Percentiles rank a stretch among this genome's conserved stretches.
phyloP scores from a whole-genome alignment of 2,329 filamentous ascomycete species.

The Cladosporium sp. region DNA sequence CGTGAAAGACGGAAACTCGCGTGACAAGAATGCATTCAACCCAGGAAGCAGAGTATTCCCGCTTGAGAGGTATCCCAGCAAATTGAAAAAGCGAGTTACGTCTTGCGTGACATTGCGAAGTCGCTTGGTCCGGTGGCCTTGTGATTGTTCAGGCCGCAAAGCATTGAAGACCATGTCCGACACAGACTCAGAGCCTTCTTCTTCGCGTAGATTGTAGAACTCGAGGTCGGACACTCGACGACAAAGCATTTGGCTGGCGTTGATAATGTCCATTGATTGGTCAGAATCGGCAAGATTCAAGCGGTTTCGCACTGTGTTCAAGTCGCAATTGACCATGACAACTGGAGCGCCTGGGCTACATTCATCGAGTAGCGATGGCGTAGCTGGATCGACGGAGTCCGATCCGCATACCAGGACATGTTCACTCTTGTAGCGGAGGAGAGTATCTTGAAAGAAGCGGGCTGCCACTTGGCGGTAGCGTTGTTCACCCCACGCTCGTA shows the following conservation, averaged over 20 bases:
- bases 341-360: neutral
- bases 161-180: neutral
- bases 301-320: neutral
- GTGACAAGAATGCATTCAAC: too few species aligned
- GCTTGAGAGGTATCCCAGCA: neutral
- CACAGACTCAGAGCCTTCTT: neutral
- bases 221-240: neutral
- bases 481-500: constrained; percentile 2
- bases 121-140: neutral
- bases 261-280: neutral
- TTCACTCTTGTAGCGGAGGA: neutral
- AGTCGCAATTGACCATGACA: constrained; percentile 2
- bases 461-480: neutral
- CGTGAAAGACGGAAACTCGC: neutral
- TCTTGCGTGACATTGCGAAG: neutral
- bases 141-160: neutral
- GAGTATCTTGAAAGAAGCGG: neutral
- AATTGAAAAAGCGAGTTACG: neutral
- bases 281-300: neutral
- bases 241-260: neutral
- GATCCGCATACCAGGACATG: constrained; percentile 2
- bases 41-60: too few species aligned
- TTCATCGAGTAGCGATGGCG: neutral
- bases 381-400: neutral
- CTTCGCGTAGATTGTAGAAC: neutral